These are phyloP conservation scores for Puccinia hordei DNA, from an alignment of 1,284 basidiomycete species.

Conservation along the genomic window DNA sequence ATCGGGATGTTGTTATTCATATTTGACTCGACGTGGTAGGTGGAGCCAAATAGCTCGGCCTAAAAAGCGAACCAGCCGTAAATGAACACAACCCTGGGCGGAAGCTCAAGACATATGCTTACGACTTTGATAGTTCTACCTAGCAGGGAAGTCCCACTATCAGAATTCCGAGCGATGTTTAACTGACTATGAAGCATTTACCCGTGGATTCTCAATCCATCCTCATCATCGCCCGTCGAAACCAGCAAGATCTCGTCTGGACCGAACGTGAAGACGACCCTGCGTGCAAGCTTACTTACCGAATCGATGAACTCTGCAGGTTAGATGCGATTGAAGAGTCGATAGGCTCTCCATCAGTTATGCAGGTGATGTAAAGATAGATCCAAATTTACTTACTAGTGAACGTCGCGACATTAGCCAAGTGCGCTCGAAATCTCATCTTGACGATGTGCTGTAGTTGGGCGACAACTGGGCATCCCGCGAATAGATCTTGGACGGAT, in stretches of 20 bases:
- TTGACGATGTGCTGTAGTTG: no score
- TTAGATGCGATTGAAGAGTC: not conserved
- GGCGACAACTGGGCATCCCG: no score
- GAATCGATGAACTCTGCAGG: slow-evolving; percentile 34
- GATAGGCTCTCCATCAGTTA: not conserved
- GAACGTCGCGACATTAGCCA: slow-evolving; percentile 38
- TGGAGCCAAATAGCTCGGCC: slow-evolving; percentile 27
- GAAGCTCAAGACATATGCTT: not conserved
- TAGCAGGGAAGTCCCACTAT: not conserved
- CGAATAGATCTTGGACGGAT: no score
- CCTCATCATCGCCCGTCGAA: slow-evolving; percentile 41
- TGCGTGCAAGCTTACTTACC: slow-evolving; percentile 38
- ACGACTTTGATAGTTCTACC: slow-evolving; percentile 27
- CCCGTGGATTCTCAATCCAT: slow-evolving; percentile 42
- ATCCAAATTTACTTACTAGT: slow-evolving; percentile 37
- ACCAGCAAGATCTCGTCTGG: slow-evolving; percentile 17
- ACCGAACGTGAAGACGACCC: slow-evolving; percentile 33
- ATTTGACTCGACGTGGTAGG: slow-evolving; percentile 33
- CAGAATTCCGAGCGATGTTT: not conserved
- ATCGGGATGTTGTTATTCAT: slow-evolving; percentile 34
- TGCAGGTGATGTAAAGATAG: not conserved
- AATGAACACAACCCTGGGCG: not conserved
- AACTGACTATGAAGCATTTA: slow-evolving; percentile 10
- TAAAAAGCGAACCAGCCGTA: not conserved
- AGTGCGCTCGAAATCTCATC: slow-evolving; percentile 35